Conservation (phyloP, 2,329 filamentous ascomycete genomes). For the Daldinia sp. region DNA sequence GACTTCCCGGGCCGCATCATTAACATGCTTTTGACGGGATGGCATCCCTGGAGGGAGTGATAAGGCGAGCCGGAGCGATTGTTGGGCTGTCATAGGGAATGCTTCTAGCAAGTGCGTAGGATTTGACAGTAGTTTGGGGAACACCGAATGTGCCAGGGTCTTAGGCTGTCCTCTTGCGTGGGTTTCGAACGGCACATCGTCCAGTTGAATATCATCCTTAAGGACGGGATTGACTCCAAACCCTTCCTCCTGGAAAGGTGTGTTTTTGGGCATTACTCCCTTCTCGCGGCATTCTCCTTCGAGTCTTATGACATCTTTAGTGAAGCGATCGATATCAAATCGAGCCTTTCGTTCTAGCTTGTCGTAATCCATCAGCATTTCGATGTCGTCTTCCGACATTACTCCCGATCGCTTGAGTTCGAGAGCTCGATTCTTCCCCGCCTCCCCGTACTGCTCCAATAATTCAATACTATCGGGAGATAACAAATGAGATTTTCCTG, state of each 20-base stretch:
- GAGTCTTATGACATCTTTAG: slow-evolving; percentile 53
- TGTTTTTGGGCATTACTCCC: slow-evolving; percentile 58
- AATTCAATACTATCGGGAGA: slow-evolving; percentile 42
- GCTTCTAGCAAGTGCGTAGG: slow-evolving; percentile 59
- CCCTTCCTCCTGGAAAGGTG: slow-evolving; percentile 56
- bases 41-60: slow-evolving; percentile 55
- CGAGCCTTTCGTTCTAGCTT: slow-evolving; percentile 53
- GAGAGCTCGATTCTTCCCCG: slow-evolving; percentile 54
- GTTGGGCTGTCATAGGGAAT: slow-evolving; percentile 56
- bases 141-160: slow-evolving; percentile 56
- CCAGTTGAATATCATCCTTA: slow-evolving; percentile 59
- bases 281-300: slow-evolving; percentile 57
- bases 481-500: slow-evolving; percentile 43
- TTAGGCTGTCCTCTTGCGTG: slow-evolving; percentile 37
- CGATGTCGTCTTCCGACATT: slow-evolving; percentile 55
- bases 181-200: slow-evolving; percentile 44
- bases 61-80: slow-evolving; percentile 56
- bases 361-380: slow-evolving; percentile 60
- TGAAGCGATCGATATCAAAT: slow-evolving; percentile 52
- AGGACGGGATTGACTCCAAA: slow-evolving; percentile 56
- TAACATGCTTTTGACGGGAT: slow-evolving; percentile 52
- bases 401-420: slow-evolving; percentile 51
- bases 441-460: slow-evolving; percentile 43
- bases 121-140: slow-evolving; percentile 62
- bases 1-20: slow-evolving; percentile 62